Evolutionary conservation across 2,329 filamentous ascomycete genomes (phyloP).

Genomic region (Ceratocystis alfenasii): DNA sequence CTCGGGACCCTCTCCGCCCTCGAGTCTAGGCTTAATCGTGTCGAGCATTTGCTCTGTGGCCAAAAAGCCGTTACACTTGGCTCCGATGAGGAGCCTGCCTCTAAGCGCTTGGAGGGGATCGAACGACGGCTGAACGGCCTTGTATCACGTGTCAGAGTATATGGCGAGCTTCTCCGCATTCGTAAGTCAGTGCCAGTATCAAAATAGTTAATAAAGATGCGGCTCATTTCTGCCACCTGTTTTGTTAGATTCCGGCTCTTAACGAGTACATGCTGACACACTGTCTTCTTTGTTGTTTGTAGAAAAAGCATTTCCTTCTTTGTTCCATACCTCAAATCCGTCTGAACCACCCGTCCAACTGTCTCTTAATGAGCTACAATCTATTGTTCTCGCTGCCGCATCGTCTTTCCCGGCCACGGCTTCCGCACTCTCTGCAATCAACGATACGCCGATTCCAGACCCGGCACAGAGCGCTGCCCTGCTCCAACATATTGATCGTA

Average conservation of each 20-base stretch:
- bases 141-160: constrained; percentile 42
- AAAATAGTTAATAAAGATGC: neutral
- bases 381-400: constrained; percentile 45
- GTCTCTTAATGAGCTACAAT: constrained; percentile 38
- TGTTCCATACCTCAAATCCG: constrained; percentile 40
- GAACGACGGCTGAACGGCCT: constrained; percentile 43
- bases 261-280: neutral
- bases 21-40: constrained; percentile 45
- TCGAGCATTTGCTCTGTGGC: constrained; percentile 49
- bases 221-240: neutral
- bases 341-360: constrained; percentile 42
- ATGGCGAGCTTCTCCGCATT: constrained; percentile 48
- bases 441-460: constrained; percentile 46
- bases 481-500: constrained; percentile 46
- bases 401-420: constrained; percentile 44
- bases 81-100: constrained; percentile 32
- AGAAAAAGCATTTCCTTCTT: constrained; percentile 44
- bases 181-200: constrained; percentile 34
- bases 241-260: neutral
- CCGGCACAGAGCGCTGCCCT: constrained; percentile 44
- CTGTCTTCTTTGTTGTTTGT: neutral
- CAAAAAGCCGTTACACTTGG: constrained; percentile 25
- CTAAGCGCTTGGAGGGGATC: constrained; percentile 38
- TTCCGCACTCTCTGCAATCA: constrained; percentile 46
- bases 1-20: constrained; percentile 45